Conservation (phyloP, 495 filamentous ascomycete genomes). For the Penicillium angulare region DNA sequence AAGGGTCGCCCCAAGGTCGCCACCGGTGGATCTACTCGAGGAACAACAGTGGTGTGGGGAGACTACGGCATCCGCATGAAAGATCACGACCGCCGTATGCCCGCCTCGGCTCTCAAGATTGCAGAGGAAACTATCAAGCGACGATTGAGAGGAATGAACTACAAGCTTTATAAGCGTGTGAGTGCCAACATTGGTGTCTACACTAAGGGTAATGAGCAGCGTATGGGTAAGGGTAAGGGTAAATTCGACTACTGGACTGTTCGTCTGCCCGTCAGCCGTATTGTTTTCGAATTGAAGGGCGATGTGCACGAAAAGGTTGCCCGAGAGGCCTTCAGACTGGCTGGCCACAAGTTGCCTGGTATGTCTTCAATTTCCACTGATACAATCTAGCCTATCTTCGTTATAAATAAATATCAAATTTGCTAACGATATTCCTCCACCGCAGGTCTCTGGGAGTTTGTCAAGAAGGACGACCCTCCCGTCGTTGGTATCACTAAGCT, state of each 20-base stretch:
- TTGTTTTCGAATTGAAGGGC: slow-evolving; percentile 90
- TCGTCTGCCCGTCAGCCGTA: slow-evolving; percentile 79
- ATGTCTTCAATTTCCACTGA: slow-evolving; percentile 25
- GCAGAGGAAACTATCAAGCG: slow-evolving; percentile 91
- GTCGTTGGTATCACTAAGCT: slow-evolving; percentile 94
- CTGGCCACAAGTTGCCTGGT: slow-evolving; percentile 95
- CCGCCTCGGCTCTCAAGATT: slow-evolving; percentile 78
- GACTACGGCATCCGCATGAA: slow-evolving; percentile 93
- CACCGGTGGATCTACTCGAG: slow-evolving; percentile 85
- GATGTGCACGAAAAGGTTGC: slow-evolving; percentile 92
- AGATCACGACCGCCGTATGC: slow-evolving; percentile 89
- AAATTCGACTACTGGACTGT: slow-evolving; percentile 95
- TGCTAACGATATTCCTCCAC: background rate
- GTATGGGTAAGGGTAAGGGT: slow-evolving; percentile 99
- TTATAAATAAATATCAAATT: slow-evolving; percentile 20
- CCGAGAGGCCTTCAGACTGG: slow-evolving; percentile 89
- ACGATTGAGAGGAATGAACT: slow-evolving; percentile 86
- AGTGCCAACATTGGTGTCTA: slow-evolving; percentile 92
- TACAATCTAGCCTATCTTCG: background rate
- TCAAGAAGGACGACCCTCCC: slow-evolving; percentile 86
- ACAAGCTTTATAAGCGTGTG: slow-evolving; percentile 85
- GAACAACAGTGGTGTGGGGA: slow-evolving; percentile 94
- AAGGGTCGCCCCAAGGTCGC: slow-evolving; percentile 86
- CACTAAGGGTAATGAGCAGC: slow-evolving; percentile 88
- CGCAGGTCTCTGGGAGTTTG: slow-evolving; percentile 87